Conservation (phyloP, 139 green algal species). For the Ulvella scutata region DNA sequence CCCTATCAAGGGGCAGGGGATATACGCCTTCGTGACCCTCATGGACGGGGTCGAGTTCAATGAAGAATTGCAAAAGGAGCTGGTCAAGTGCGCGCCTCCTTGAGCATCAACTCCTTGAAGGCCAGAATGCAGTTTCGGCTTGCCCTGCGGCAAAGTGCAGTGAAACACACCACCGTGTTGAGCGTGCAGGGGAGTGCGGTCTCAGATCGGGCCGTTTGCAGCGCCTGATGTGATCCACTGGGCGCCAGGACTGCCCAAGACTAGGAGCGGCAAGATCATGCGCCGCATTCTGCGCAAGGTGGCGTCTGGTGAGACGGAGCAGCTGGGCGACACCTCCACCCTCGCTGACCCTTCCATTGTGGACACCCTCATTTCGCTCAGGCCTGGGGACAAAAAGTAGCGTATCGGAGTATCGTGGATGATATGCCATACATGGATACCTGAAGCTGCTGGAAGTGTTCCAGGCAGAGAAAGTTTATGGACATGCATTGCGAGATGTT, state of each 20-base stretch:
- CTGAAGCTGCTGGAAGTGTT: too few species aligned
- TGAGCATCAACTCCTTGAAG: too few species aligned
- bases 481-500: too few species aligned
- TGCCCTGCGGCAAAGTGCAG: background rate
- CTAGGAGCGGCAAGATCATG: constrained; percentile 87
- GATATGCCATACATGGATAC: too few species aligned
- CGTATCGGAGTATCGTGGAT: too few species aligned
- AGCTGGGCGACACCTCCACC: constrained; percentile 62
- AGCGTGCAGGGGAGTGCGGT: constrained; percentile 17
- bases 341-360: constrained; percentile 75
- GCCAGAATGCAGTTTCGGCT: background rate
- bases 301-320: constrained; percentile 32
- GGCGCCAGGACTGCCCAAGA: constrained; percentile 73
- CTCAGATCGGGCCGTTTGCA: constrained; percentile 69
- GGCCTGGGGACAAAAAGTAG: too few species aligned
- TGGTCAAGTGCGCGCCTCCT: constrained; percentile 34
- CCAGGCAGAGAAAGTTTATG: too few species aligned
- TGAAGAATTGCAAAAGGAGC: constrained; percentile 48
- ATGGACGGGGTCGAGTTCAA: constrained; percentile 28
- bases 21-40: constrained; percentile 94
- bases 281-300: constrained; percentile 78
- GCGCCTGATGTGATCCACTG: constrained; percentile 92
- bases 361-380: constrained; percentile 49
- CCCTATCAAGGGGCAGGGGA: constrained; percentile 76
- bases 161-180: background rate